Conservation (phyloP, 441 rosid species). For the Omphalea diandra region DNA sequence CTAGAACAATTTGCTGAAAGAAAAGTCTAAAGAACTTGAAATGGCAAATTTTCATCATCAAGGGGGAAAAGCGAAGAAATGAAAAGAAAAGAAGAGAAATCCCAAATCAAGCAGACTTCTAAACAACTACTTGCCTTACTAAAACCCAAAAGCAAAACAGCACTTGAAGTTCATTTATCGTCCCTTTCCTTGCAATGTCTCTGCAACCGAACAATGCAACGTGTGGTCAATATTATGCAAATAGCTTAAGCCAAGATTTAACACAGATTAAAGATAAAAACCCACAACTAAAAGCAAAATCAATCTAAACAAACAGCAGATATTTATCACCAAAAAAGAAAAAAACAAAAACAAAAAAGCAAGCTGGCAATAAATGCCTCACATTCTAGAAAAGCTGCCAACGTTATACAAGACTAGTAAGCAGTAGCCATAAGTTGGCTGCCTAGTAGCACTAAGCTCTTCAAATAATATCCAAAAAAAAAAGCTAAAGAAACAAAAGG, state of each 20-base stretch:
- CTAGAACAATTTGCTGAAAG: not conserved
- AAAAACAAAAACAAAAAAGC: not conserved
- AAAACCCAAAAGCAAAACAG: not conserved
- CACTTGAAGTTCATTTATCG: not conserved
- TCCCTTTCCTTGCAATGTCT: constrained; percentile 2
- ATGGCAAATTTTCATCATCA: no score
- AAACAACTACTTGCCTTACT: constrained; percentile 2
- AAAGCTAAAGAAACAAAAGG: not conserved
- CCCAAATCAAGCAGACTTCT: not conserved
- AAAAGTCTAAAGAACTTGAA: not conserved
- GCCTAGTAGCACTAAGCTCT: not conserved
- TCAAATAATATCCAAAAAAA: not conserved
- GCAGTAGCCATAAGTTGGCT: not conserved
- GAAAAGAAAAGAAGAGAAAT: not conserved
- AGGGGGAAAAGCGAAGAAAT: no score
- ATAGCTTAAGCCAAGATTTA: not conserved
- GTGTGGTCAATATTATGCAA: not conserved
- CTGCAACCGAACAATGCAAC: constrained; percentile 7
- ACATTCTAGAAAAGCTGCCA: constrained; percentile 12
- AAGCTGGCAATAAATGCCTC: constrained; percentile 3
- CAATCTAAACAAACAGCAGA: not conserved
- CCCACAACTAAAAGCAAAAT: constrained; percentile 2
- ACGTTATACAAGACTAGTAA: not conserved
- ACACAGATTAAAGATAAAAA: constrained; percentile 8
- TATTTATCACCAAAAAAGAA: not conserved